phyloP scores from a whole-genome alignment of 2,329 filamentous ascomycete species.

The Colletotrichum tanaceti region DNA sequence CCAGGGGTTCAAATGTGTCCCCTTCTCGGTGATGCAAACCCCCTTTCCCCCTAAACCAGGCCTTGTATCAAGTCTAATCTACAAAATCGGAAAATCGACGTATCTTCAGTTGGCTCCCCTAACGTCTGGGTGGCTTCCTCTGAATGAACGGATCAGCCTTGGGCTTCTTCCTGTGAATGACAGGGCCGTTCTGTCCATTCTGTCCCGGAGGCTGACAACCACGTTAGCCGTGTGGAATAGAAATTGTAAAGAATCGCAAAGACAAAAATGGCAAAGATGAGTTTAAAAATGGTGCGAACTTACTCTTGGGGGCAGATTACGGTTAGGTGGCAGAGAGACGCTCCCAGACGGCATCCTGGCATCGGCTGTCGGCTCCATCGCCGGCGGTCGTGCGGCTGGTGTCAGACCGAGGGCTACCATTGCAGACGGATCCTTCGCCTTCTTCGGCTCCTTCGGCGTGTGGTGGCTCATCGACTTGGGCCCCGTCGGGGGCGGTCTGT shows the following conservation, averaged over 20 bases:
- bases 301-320: slow-evolving; percentile 31
- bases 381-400: slow-evolving; percentile 57
- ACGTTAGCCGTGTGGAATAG: slow-evolving; percentile 8
- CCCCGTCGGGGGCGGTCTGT: slow-evolving; percentile 39
- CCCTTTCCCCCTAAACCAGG: slow-evolving; percentile 9
- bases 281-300: not conserved
- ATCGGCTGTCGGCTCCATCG: slow-evolving; percentile 40
- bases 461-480: slow-evolving; percentile 33
- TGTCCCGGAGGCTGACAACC: slow-evolving; percentile 25
- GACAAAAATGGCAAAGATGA: too few species aligned
- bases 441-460: slow-evolving; percentile 41
- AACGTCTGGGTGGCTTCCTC: slow-evolving; percentile 48
- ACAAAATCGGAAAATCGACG: slow-evolving; percentile 34
- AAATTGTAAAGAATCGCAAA: too few species aligned
- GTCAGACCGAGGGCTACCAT: slow-evolving; percentile 63
- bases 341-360: slow-evolving; percentile 35
- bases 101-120: slow-evolving; percentile 5
- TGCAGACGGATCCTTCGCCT: slow-evolving; percentile 60
- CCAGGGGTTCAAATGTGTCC: slow-evolving; percentile 29
- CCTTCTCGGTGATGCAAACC: slow-evolving; percentile 29
- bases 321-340: slow-evolving; percentile 16
- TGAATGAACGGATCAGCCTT: slow-evolving; percentile 60
- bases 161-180: slow-evolving; percentile 52
- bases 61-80: slow-evolving; percentile 31
- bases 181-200: slow-evolving; percentile 35